Conservation (phyloP, 2,329 filamentous ascomycete genomes). For the Aspergillus chevalieri region DNA sequence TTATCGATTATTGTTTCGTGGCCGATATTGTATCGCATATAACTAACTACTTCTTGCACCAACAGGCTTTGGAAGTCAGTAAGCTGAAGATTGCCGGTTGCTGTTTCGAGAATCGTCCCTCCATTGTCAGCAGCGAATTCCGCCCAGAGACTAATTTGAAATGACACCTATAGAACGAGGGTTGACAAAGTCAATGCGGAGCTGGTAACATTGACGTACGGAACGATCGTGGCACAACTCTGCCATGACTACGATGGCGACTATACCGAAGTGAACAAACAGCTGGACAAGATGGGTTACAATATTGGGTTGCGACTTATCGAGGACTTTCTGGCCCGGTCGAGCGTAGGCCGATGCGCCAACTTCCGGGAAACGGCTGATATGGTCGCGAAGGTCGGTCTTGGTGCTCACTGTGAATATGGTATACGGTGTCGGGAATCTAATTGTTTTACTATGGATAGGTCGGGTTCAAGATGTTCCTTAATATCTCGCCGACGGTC, state of each 20-base stretch:
- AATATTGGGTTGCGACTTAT: conserved; percentile 95
- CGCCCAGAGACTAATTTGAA: conserved; percentile 9
- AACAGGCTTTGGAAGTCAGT: conserved; percentile 87
- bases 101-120: not conserved
- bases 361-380: conserved; percentile 96
- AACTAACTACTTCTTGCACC: conserved; percentile 19
- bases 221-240: conserved; percentile 91
- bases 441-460: conserved; percentile 30
- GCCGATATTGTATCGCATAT: conserved; percentile 18
- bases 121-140: not conserved
- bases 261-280: conserved; percentile 93
- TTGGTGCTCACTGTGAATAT: not conserved
- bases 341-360: conserved; percentile 77
- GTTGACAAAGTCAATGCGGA: conserved; percentile 98
- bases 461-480: conserved; percentile 98
- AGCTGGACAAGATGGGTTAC: conserved; percentile 98
- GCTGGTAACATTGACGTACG: conserved; percentile 93
- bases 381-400: conserved; percentile 78
- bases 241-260: conserved; percentile 95
- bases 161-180: conserved; percentile 59
- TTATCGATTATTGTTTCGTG: conserved; percentile 1
- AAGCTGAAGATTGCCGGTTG: conserved; percentile 8
- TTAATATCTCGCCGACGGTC: conserved; percentile 89
- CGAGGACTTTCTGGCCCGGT: conserved; percentile 96
- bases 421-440: not conserved